Base-by-base conservation (phyloP, 441 rosid genomes). In the Biscutella laevigata region DNA sequence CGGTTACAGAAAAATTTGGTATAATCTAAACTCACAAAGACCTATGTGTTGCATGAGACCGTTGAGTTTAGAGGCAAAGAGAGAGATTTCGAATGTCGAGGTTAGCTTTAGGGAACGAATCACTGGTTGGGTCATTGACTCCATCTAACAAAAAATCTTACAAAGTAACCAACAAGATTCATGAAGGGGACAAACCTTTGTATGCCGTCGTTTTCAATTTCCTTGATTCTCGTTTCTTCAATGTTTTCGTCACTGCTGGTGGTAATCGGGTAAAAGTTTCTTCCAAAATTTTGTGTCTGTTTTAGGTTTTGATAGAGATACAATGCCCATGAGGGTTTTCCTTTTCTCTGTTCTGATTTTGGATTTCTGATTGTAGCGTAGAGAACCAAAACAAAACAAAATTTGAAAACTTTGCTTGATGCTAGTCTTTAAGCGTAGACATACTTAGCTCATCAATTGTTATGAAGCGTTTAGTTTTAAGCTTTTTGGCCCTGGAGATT, bases 231-330 rank as follows among this genome's bases (percentile, higher is more conserved):
- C 92, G 88, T 56, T 80, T 78, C 88, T 86, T 83, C 84, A 79
- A 63, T 57, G 82, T 83, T 50, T 92, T 92, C 70, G 94, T 83
- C 43, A 83, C 96, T 59, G 96, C 86, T 63, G 94, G 98, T 68
- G 96, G 96, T 40, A 92, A 88, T 74, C 76, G 94, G 81, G 98
- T 92, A 58, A 30, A n/a, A 6, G 4, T 36, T 20, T 22, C 30
- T 39, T 50, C 51, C n/a, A 14, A 6, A 7, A 42, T 51, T 9
- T 20, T 33, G 11, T 17, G 39, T 54, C 40, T 53, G 40, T 4
- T 47, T 37, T n/a, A 13, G 62, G 57, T 28, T 59, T 59, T 48
- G 26, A 2, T 29, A 0, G 26, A 44, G 36, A 30, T 48, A 10
- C 24, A 47, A 39, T 62, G 20, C 27, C 4, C 30, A 4, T 54